Percentiles rank a stretch among this genome's conserved stretches.
Conservation (phyloP, 331 rosid genomes). For the Malus hybrid region DNA sequence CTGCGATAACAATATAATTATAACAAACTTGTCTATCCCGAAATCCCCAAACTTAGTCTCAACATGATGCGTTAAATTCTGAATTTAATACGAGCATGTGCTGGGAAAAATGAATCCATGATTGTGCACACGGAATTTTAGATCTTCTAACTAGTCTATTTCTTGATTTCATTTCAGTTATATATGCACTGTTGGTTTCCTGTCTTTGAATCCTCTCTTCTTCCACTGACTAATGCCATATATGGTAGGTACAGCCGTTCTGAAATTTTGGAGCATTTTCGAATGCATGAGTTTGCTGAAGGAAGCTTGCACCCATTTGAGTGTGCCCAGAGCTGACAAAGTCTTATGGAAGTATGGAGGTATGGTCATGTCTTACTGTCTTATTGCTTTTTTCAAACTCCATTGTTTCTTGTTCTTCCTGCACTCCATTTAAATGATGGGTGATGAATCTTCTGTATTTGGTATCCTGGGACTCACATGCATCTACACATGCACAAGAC, state of each 20-base stretch:
- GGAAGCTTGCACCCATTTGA: slow-evolving; percentile 92
- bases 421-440: neutral
- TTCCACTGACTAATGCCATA: slow-evolving; percentile 9
- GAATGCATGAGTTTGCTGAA: slow-evolving; percentile 82
- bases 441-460: neutral
- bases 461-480: neutral
- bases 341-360: slow-evolving; percentile 17
- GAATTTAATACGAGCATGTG: neutral
- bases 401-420: neutral
- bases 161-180: neutral
- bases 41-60: neutral
- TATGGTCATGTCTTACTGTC: neutral
- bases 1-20: neutral
- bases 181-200: neutral
- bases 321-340: slow-evolving; percentile 82
- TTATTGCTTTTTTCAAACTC: neutral
- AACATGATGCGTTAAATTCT: neutral
- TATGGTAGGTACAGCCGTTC: slow-evolving; percentile 55
- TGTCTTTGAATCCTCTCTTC: slow-evolving; percentile 1
- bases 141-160: neutral
- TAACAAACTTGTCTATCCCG: neutral
- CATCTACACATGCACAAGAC: neutral
- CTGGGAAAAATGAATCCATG: neutral
- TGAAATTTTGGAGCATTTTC: slow-evolving; percentile 73
- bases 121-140: neutral